Conservation (phyloP, 371 early-diverging fungal species). For the Rhizopus stolonifer region DNA sequence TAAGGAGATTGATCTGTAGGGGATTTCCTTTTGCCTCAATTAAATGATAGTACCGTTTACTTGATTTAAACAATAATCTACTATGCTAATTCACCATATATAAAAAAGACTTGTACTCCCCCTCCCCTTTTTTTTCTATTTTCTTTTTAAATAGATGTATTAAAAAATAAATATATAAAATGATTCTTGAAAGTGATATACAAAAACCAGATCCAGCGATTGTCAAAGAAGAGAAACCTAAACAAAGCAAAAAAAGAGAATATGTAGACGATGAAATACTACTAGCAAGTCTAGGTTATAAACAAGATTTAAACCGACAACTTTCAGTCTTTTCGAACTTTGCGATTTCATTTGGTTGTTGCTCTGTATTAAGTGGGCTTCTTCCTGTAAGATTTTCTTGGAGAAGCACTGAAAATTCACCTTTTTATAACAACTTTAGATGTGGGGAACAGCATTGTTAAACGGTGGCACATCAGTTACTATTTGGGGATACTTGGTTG, state of each 20-base stretch:
- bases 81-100: too few relatives aligned
- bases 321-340: constrained; percentile 35
- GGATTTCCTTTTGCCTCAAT: too few relatives aligned
- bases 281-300: constrained; percentile 27
- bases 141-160: neutral
- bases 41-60: too few relatives aligned
- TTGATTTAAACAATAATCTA: too few relatives aligned
- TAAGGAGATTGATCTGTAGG: too few relatives aligned
- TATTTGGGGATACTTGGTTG: constrained; percentile 65
- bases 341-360: constrained; percentile 56
- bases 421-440: constrained; percentile 3
- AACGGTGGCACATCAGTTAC: constrained; percentile 63
- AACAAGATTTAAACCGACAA: constrained; percentile 25
- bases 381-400: constrained; percentile 33
- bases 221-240: neutral
- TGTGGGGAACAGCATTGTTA: constrained; percentile 39
- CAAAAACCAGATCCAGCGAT: constrained; percentile 13
- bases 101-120: too few relatives aligned
- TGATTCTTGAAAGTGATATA: constrained; percentile 2
- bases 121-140: neutral
- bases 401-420: neutral
- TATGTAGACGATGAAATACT: constrained; percentile 24
- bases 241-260: constrained; percentile 6
- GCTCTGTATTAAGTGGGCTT: constrained; percentile 52
- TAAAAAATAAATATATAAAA: neutral